Percentiles rank a stretch among this genome's conserved stretches.
These are phyloP conservation scores for Apium graveolens DNA, from an alignment of 129 eudicot species.

Conservation along the genomic window DNA sequence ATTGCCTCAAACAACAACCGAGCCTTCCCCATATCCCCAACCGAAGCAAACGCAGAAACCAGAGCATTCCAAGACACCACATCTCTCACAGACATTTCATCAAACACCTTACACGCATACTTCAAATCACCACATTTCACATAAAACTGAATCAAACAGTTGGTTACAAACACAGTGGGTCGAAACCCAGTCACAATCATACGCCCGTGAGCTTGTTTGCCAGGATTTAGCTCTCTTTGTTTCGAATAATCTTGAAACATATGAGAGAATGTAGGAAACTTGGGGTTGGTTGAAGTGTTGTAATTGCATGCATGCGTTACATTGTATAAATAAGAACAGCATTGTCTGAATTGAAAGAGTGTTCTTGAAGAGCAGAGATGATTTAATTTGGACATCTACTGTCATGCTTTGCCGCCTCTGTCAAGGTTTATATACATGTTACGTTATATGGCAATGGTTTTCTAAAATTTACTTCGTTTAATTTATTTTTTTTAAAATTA, in stretches of 20 bases:
- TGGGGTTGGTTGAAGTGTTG: conserved; percentile 21
- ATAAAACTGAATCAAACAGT: conserved; percentile 72
- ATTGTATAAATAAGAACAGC: conserved; percentile 6
- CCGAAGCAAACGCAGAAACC: conserved; percentile 55
- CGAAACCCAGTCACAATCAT: conserved; percentile 68
- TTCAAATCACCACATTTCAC: conserved; percentile 45
- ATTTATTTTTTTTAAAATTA: no score
- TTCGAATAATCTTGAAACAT: conserved; percentile 64
- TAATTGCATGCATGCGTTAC: conserved; percentile 6
- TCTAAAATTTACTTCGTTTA: no score
- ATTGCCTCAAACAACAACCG: conserved; percentile 45
- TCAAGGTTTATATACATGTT: not conserved
- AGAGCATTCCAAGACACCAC: conserved; percentile 65
- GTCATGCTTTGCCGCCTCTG: conserved; percentile 39
- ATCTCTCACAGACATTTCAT: conserved; percentile 61
- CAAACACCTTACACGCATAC: conserved; percentile 63
- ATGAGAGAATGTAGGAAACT: conserved; percentile 52
- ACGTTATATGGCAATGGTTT: no score
- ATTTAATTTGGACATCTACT: conserved; percentile 31
- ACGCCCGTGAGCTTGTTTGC: conserved; percentile 77
- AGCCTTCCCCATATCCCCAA: conserved; percentile 40
- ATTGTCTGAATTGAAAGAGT: conserved; percentile 9
- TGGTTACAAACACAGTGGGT: conserved; percentile 70
- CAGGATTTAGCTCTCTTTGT: conserved; percentile 42
- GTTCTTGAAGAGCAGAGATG: conserved; percentile 17